A percentile compares a stretch with the other conserved stretches of the same genome.
phyloP scores from a whole-genome alignment of 2,329 filamentous ascomycete genomes.

The Periglandula ipomoeae region DNA sequence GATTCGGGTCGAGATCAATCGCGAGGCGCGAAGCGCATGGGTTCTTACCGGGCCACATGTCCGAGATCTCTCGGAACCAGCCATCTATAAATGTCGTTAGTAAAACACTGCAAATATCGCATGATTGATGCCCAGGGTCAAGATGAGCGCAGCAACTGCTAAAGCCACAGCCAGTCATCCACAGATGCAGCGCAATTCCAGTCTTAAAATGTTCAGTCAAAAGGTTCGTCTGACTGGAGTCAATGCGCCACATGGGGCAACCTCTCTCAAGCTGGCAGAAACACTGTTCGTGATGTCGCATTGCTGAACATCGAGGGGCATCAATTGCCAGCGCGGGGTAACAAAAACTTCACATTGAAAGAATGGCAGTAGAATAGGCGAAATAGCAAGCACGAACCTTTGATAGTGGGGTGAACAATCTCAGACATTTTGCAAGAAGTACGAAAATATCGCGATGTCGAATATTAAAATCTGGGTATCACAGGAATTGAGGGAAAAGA shows the following conservation, averaged over 20 bases:
- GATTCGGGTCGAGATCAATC: background rate
- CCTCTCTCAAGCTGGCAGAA: background rate
- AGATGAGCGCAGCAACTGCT: too few relatives aligned
- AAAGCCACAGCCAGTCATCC: too few relatives aligned
- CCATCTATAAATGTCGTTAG: conserved; percentile 57
- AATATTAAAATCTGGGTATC: conserved; percentile 5
- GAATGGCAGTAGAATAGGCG: background rate
- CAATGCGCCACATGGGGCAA: background rate
- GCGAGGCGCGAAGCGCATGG: background rate
- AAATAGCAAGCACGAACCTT: conserved; percentile 34
- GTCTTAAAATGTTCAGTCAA: too few relatives aligned
- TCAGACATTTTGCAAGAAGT: conserved; percentile 45
- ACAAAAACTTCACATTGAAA: background rate
- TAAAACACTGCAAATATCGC: background rate
- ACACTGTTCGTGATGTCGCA: background rate
- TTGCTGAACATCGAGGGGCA: background rate
- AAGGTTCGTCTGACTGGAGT: too few relatives aligned
- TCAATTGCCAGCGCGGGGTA: conserved; percentile 1
- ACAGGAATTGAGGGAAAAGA: background rate
- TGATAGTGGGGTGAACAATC: conserved; percentile 67
- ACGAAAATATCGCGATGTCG: conserved; percentile 8
- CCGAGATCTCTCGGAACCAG: conserved; percentile 98
- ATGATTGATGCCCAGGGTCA: background rate
- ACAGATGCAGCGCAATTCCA: too few relatives aligned
- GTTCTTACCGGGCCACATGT: conserved; percentile 79